These are phyloP conservation scores for Chaetomiaceae sp. DNA, from an alignment of 2,329 filamentous ascomycete genomes.

Conservation along the genomic window DNA sequence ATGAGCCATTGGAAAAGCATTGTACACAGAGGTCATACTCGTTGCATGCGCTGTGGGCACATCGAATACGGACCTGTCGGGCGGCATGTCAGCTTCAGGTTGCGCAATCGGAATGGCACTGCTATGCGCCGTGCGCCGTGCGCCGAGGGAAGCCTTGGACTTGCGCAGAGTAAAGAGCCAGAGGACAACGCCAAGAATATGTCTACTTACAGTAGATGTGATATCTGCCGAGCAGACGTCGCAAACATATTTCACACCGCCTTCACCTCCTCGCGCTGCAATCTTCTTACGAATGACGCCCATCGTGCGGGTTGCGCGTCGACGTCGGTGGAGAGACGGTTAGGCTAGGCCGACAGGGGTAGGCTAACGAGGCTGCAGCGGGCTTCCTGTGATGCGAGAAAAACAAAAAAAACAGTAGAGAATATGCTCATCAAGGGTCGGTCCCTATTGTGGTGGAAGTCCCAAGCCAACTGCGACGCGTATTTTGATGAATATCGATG, in stretches of 20 bases:
- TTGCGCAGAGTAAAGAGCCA: too few relatives aligned
- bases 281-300: conserved; percentile 96
- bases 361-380: conserved; percentile 3
- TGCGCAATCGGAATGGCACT: conserved; percentile 3
- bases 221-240: conserved; percentile 96
- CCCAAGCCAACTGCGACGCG: conserved; percentile 12
- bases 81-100: conserved; percentile 11
- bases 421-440: conserved; percentile 14
- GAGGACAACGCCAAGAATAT: neutral
- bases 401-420: conserved; percentile 6
- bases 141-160: too few relatives aligned
- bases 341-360: conserved; percentile 22
- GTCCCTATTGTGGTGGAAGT: neutral
- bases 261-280: conserved; percentile 76
- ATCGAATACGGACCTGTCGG: conserved; percentile 82
- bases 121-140: conserved; percentile 16
- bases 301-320: conserved; percentile 49
- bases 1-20: conserved; percentile 81
- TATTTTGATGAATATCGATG: conserved; percentile 23
- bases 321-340: conserved; percentile 19
- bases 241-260: conserved; percentile 92
- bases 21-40: conserved; percentile 97
- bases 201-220: conserved; percentile 76
- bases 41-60: conserved; percentile 74
- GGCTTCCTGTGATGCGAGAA: neutral